Evolutionary conservation across 2,329 filamentous ascomycete genomes (phyloP), one percentile per base, ranked within the genome.

Genomic region (Coniella vitis): DNA sequence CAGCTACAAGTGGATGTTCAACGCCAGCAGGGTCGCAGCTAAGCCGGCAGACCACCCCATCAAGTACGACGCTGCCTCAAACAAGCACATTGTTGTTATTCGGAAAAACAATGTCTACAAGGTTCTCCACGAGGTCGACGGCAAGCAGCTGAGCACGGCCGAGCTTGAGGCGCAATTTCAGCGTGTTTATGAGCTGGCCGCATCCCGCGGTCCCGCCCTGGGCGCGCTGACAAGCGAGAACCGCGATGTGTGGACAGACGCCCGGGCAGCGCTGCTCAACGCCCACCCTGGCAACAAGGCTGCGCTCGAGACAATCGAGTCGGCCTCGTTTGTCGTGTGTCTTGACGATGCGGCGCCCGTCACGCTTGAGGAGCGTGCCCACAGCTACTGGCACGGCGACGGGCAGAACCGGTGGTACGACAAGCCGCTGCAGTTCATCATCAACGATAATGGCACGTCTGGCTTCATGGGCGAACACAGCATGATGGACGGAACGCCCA

Each of bases 401-500:
- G 93, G 93, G 49, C 75, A 81, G 58, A 98, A 98, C 75, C 83
- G 93, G 57, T 98, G 90, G 90, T 97, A 84, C 63, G 93, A 98
- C 77, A 98, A 98, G 77, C 93, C 93, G 5, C 74, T 95, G 47
- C 91, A 98, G 70, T 97, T 98, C 72, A 95, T 98, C 65, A 68
- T 98, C 72, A 96, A 95, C 69, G 90, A 98, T 66, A 98, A 98
- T 66, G 93, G 93, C 59, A 95, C 93, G 7, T 87, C 93, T 2
- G 93, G 93, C 54, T 98, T 98, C 77, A 91, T 90, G 78, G 93
- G 93, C 62, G 93, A 98, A 72, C 93, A 98, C 77, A 94, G 87
- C 61, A 97, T 98, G 93, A 98, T 98, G 94, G 93, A 98, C 65
- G 93, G 94, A 56, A 98, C 93, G 7, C 90, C 94, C 1, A 98